These are phyloP conservation scores for Colletotrichum sansevieriae DNA, from an alignment of 2,329 filamentous ascomycete genomes.

Conservation along the genomic window DNA sequence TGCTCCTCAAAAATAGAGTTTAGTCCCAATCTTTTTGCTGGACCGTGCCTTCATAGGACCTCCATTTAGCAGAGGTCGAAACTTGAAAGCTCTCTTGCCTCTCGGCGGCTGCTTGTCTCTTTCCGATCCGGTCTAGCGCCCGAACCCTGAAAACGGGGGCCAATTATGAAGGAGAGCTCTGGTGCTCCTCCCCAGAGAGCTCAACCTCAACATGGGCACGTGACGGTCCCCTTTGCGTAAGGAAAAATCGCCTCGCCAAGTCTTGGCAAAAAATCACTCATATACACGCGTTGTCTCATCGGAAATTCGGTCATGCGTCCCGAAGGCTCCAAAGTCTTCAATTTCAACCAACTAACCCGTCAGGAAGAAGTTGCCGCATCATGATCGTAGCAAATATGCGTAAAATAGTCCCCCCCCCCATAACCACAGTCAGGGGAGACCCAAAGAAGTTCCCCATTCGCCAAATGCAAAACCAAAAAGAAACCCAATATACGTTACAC, in stretches of 20 bases:
- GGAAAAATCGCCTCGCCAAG: neutral
- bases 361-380: slow-evolving; percentile 11
- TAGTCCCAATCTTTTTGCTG: slow-evolving; percentile 12
- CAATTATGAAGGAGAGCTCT: neutral
- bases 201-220: slow-evolving; percentile 14
- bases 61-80: neutral
- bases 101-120: neutral
- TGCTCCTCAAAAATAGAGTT: slow-evolving; percentile 30
- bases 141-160: slow-evolving; percentile 14
- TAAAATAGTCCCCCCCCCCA: slow-evolving; percentile 15
- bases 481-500: slow-evolving; percentile 11
- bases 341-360: neutral
- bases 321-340: neutral
- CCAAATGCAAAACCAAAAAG: slow-evolving; percentile 2
- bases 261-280: slow-evolving; percentile 25
- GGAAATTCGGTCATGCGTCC: neutral
- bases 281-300: neutral
- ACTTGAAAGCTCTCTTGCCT: neutral
- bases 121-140: slow-evolving; percentile 25
- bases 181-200: slow-evolving; percentile 6
- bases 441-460: slow-evolving; percentile 18
- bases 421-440: neutral
- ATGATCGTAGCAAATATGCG: slow-evolving; percentile 8
- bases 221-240: slow-evolving; percentile 6
- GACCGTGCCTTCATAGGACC: too few species aligned